These are phyloP conservation scores for Puccinellia tenuiflora DNA, from an alignment of 176 grass and related monocot species.

Conservation along the genomic window DNA sequence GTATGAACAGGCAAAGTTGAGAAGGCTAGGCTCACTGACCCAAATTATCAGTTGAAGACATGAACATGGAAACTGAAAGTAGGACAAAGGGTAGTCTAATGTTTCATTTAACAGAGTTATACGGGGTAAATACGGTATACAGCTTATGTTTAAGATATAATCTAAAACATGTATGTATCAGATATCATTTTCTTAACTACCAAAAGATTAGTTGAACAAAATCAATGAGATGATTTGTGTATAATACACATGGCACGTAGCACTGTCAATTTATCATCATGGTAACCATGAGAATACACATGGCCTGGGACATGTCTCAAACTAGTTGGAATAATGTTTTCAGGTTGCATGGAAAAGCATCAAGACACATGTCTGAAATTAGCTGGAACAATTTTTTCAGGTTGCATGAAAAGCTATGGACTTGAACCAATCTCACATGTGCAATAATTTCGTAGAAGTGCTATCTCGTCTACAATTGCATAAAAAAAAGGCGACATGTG, in stretches of 20 bases:
- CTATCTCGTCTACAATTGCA: neutral
- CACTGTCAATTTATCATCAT: conserved; percentile 1
- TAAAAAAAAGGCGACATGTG: neutral
- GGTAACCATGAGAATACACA: neutral
- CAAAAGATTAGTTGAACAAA: neutral
- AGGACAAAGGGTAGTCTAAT: neutral
- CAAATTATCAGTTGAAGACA: neutral
- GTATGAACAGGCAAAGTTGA: conserved; percentile 4
- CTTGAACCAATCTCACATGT: neutral
- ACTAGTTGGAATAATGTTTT: neutral
- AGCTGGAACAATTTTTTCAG: neutral
- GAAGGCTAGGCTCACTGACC: neutral
- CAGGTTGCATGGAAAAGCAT: neutral
- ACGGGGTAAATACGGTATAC: neutral
- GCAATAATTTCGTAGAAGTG: neutral
- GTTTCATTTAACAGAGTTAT: neutral
- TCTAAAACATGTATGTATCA: neutral
- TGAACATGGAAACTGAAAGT: neutral
- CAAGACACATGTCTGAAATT: neutral
- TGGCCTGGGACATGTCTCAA: neutral
- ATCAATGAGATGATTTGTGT: neutral
- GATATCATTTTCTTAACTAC: neutral
- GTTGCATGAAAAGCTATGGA: neutral
- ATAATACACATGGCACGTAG: neutral
- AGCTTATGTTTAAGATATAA: neutral